phyloP scores from a whole-genome alignment of 2,329 filamentous ascomycete species.

The Bipolaris oryzae region DNA sequence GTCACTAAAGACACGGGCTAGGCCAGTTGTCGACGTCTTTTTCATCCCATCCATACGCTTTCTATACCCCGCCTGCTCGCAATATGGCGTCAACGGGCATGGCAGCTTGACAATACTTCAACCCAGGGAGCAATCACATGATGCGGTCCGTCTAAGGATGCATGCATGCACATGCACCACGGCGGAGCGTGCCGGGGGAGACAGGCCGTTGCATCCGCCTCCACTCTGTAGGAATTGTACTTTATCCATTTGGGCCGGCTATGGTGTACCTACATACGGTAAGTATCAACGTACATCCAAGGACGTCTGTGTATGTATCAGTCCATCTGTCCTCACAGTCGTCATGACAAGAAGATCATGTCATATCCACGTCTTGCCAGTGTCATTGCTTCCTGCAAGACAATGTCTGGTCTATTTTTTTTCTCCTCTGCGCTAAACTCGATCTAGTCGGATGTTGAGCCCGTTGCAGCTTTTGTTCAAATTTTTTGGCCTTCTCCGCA shows the following conservation, averaged over 20 bases:
- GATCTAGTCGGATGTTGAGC: neutral
- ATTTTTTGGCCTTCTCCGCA: neutral
- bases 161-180: conserved; percentile 8
- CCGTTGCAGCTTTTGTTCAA: neutral
- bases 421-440: neutral
- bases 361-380: neutral
- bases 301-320: too few species aligned
- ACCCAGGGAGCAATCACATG: conserved; percentile 7
- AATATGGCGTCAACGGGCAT: conserved; percentile 18
- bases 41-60: neutral
- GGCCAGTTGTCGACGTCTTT: neutral
- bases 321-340: neutral
- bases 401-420: neutral
- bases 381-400: neutral
- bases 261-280: too few species aligned
- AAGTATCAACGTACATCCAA: too few species aligned
- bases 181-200: conserved; percentile 11
- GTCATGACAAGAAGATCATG: neutral
- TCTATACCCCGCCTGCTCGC: neutral
- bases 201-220: conserved; percentile 5
- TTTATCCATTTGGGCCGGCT: neutral
- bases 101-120: conserved; percentile 1
- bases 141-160: conserved; percentile 1
- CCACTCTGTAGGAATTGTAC: neutral
- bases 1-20: neutral